Base-by-base conservation (phyloP, 2,329 filamentous ascomycete species). In the Pseudogymnoascus pannorum region DNA sequence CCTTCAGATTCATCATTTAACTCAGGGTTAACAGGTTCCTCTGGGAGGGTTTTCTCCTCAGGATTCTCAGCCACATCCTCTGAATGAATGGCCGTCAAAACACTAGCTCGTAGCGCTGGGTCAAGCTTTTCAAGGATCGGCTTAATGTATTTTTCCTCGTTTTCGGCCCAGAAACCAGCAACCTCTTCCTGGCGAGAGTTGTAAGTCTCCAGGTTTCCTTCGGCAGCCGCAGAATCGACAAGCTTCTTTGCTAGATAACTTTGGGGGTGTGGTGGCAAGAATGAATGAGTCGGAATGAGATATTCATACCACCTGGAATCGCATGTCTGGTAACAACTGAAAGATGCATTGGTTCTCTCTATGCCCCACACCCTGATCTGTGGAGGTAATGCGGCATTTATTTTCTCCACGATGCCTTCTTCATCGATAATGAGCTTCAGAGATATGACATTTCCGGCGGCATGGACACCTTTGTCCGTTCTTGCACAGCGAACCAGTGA, bases 281-380 rank as follows among this genome's bases (percentile, higher is more conserved):
- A 89, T 61, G 89, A 91, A 75, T 97, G 92, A 42, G 89, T 94
- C 2, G 94, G 94, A 74, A 99, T 90, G 59, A 99, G 79, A 72
- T 99, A 99, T 77, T 99, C 94, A 76, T 99, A 99, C 81, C 92
- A 95, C 67, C 94, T 83, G 24, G 92, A 96, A 75, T 99, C 94
- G 75, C 93, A 97, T 61, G 90, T 84, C 72, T 96, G 89, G 75
- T 99, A 99, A 75, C 90, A 93, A 74, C 90, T 97, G 79, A 97
- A 99, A 67, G 86, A 85, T 66, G 92, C 93, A 72, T 88, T 93
- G 0, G 93, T 95, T 59, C 91, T 81, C 74, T 95, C 86, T 64
- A 96, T 91, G 3, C 91, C 94, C 94, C 94, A 99, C 2, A 99
- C 83, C 59, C 94, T 86, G 66, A 99, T 99, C 77, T 99, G 94